Base-by-base conservation (phyloP, 1,284 basidiomycete genomes). In the Papiliotrema fonsecae region DNA sequence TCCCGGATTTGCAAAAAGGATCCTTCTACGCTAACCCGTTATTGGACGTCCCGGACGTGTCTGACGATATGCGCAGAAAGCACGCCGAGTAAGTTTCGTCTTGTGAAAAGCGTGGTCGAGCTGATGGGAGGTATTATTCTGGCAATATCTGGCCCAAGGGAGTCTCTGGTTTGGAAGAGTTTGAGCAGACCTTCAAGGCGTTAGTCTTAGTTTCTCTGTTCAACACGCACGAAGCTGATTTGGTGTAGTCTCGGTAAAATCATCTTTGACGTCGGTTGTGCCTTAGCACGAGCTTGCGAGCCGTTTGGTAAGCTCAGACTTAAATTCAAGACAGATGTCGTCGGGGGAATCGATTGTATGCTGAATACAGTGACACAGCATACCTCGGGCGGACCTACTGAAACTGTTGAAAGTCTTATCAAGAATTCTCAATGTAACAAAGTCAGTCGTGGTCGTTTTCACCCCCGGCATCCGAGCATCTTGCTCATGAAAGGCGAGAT, bases 21-120 rank as follows among this genome's bases (percentile, higher is more conserved):
- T 89, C 86, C 0, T 97, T 83, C 74, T 97, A 97, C 68, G 89
- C 88, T 39, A 96, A 96, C 64, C 89, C 89, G 3, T 72, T 85
- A 14, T 64, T 84, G 1, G 86, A 90, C 50, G 61, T 68, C 19
- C 82, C 85, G 0, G 70, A 77, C 26, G 83, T 88, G 3, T 71
- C 81, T 11, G 69, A 77, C 1, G 77, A 76, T 19, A 76, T 83
- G 40, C 76, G 72, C 49, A 62, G 72, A 21, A 70, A 76, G 22
- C 82, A 88, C 69, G 86, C 84, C 1, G 87, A 92, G 67, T 91
- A 85, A 49, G 64, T 55, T 25, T 6, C 27, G 25, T 22, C 9
- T 10, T 16, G 13, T 19, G 7, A 11, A n/a, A 7, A 16, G 34
- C 21, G 26, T 4, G 27, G 25, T 5, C 14, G 11, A n/a, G 9